These are phyloP conservation scores for Mycena epipterygia DNA, from an alignment of 768 basidiomycete genomes.

Conservation along the genomic window DNA sequence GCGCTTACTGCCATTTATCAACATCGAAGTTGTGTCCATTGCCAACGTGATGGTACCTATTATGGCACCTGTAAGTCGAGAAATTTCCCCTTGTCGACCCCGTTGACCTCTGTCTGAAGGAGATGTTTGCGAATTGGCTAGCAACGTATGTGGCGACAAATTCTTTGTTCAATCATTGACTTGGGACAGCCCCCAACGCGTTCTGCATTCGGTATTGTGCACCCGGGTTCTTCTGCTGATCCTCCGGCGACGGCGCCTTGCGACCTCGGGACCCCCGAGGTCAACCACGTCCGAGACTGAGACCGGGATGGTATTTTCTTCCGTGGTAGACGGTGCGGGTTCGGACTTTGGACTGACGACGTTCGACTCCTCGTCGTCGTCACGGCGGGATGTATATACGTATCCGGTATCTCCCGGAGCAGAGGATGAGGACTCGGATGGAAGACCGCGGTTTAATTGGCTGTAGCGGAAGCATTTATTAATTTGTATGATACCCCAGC, in stretches of 20 bases:
- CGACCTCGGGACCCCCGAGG: slow-evolving; percentile 35
- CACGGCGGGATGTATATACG: slow-evolving; percentile 12
- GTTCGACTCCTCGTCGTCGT: slow-evolving; percentile 12
- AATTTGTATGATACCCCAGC: slow-evolving; percentile 9
- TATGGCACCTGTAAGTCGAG: slow-evolving; percentile 48
- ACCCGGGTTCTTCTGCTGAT: slow-evolving; percentile 58
- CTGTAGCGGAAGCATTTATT: slow-evolving; percentile 21
- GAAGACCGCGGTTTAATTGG: slow-evolving; percentile 20
- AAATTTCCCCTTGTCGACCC: neutral
- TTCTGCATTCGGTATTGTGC: slow-evolving; percentile 59
- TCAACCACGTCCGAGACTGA: slow-evolving; percentile 34
- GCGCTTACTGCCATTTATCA: neutral
- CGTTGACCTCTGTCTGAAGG: slow-evolving; percentile 33
- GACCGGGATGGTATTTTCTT: slow-evolving; percentile 27
- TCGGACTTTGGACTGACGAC: slow-evolving; percentile 14
- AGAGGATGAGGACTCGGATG: slow-evolving; percentile 3
- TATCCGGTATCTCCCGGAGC: slow-evolving; percentile 24
- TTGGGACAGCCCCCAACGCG: slow-evolving; percentile 53
- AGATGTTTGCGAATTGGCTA: slow-evolving; percentile 57
- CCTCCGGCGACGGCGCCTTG: slow-evolving; percentile 44
- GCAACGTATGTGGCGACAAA: slow-evolving; percentile 48
- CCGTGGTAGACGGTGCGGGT: slow-evolving; percentile 3
- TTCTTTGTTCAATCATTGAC: neutral
- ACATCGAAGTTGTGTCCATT: slow-evolving; percentile 49
- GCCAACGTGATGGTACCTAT: slow-evolving; percentile 57